A percentile compares a stretch with the other conserved stretches of the same genome.
phyloP scores from a whole-genome alignment of 768 basidiomycete genomes.

The Mycena galopus region DNA sequence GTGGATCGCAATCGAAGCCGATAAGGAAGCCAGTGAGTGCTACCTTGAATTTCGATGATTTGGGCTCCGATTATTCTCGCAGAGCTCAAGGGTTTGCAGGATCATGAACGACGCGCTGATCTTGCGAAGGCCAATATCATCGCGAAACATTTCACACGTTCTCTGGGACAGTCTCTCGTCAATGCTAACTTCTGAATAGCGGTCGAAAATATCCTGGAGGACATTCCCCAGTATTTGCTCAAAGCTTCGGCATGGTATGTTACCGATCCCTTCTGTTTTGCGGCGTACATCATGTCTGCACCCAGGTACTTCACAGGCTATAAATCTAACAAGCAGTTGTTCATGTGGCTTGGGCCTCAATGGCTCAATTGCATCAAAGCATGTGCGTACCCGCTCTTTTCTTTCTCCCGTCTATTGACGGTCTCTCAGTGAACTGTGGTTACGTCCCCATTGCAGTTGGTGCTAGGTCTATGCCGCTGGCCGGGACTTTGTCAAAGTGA shows the following conservation, averaged over 20 bases:
- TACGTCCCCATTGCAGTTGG: conserved; percentile 27
- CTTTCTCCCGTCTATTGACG: not conserved
- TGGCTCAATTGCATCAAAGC: conserved; percentile 37
- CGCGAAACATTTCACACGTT: conserved; percentile 27
- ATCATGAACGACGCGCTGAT: conserved; percentile 26
- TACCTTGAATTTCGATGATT: not conserved
- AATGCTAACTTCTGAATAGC: not conserved
- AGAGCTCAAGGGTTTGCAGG: conserved; percentile 25
- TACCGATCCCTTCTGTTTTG: not conserved
- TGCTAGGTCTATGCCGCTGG: conserved; percentile 16
- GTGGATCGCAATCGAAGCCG: conserved; percentile 24
- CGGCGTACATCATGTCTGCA: not conserved
- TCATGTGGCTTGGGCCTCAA: conserved; percentile 35
- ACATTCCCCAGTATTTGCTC: conserved; percentile 9
- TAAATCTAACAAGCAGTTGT: conserved; percentile 27
- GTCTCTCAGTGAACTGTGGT: conserved; percentile 1
- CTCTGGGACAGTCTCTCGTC: not conserved
- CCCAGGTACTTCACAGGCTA: conserved; percentile 37
- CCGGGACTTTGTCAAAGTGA: not conserved
- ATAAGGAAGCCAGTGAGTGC: conserved; percentile 32
- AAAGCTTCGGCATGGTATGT: conserved; percentile 37
- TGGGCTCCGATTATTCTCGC: not conserved
- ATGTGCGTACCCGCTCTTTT: not conserved
- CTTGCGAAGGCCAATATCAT: conserved; percentile 14
- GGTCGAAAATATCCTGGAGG: conserved; percentile 16